Evolutionary conservation across 257 asterid species (phyloP), one percentile per base, ranked within the genome.

Genomic region (Cordia subcordata): DNA sequence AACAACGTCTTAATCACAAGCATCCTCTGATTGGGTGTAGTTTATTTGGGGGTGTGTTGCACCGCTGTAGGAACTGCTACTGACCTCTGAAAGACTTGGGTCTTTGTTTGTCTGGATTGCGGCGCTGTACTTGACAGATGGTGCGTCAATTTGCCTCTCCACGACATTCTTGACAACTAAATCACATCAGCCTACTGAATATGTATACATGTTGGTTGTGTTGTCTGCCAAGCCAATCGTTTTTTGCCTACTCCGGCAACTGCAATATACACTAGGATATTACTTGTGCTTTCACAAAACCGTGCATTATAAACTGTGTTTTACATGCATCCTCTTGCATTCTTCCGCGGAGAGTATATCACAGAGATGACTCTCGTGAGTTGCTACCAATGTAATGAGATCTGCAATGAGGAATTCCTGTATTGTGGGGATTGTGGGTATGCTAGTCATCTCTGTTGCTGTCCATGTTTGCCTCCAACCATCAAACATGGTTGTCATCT

Each of bases 401-500:
- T 5, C 0, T 19, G 53, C 15, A 8, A 6, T 58, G 10, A 39
- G 18, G 42, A 18, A 39, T 20, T 42, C 51, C 21, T 58, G 8
- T 37, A 13, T 1, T 60, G 65, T 32, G 35, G 35, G 1, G 18
- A 32, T 5, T 60, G 65, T 56, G 5, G 49, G 13, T 60, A 14
- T 19, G n/a, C 3, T 18, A 23, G 49, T 23, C 65, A 60, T 60
- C 47, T 10, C 4, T 16, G 47, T 1, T 60, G 57, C 32, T 13
- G 11, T 19, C 49, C 49, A 12, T 47, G 15, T 5, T 49, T 61
- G 17, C 66, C 66, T 0, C 0, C 6, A 35, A 20, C 20, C 11
- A 35, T 61, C 27, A 49, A 61, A 33, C 66, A 61, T 35, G 57
- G 50, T 12, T 49, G 57, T 15, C 66, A 61, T 10, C n/a, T 49